Base-by-base conservation (phyloP, 176 grass and related monocot genomes). In the Aechmea fasciata region DNA sequence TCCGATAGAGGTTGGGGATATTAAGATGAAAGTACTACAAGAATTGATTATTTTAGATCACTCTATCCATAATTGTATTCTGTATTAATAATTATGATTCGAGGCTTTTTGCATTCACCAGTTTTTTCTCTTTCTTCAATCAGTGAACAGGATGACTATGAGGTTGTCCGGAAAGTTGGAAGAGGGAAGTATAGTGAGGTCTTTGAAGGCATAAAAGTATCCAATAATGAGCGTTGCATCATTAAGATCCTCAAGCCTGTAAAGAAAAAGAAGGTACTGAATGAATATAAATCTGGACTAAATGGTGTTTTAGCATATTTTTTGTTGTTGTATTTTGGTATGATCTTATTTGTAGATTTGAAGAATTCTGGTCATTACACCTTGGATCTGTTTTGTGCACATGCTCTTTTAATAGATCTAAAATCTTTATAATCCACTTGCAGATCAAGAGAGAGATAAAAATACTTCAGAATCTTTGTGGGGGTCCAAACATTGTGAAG, bases 191-290 rank as follows among this genome's bases (percentile, higher is more conserved):
- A 99, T 57, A 93, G 95, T 78, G 95, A 99, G 67, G 95, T 99
- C 20, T 99, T 99, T 80, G 95, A 99, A 78, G 95, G 90, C 49
- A 84, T 99, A 86, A 93, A 88, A 50, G 72, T 87, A 81, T 88
- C 84, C 69, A 99, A 83, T 76, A 99, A 87, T 23, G 90, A 99
- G 85, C 81, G 85, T 62, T 90, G 90, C 25, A 78, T 99, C 75
- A 99, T 99, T 70, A 99, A 99, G 80, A 93, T 99, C 81, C 94
- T 99, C 67, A 93, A 99, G 85, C 94, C 94, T 70, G 94, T 99
- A n/a, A 99, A 99, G 82, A 99, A 99, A 82, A 99, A 99, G 69
- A 99, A 99, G 95, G 95, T 99, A 90, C 11, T 69, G 22, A 67
- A 78, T 78, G 19, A 48, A 52, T 29, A 2, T 17, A 28, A 64